Evolutionary conservation across 768 basidiomycete genomes (phyloP).

Genomic region (Naganishia onofrii): DNA sequence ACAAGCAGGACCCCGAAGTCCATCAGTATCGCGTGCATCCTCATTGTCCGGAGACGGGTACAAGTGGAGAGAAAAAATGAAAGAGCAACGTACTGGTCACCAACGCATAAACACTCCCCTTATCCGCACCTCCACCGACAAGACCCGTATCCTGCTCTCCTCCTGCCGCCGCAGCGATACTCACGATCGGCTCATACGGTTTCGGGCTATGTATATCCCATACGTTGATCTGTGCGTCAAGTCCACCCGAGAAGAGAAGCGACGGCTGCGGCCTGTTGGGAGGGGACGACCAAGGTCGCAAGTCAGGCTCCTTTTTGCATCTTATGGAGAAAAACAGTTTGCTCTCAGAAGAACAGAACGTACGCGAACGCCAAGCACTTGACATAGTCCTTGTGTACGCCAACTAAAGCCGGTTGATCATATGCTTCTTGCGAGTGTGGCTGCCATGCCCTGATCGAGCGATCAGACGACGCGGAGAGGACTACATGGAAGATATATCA

Average conservation of each 20-base stretch:
- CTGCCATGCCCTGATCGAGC: conserved; percentile 88
- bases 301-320: background rate
- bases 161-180: conserved; percentile 38
- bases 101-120: conserved; percentile 52
- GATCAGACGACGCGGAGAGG: conserved; percentile 91
- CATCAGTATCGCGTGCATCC: background rate
- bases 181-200: conserved; percentile 45
- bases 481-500: conserved; percentile 55
- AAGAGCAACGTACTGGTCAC: conserved; percentile 40
- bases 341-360: conserved; percentile 39
- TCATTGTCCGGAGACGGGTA: too few relatives aligned
- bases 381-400: conserved; percentile 52
- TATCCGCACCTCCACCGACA: conserved; percentile 39
- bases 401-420: conserved; percentile 59
- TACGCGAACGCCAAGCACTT: conserved; percentile 81
- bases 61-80: background rate
- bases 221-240: conserved; percentile 87
- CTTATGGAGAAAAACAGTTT: background rate
- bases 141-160: conserved; percentile 33
- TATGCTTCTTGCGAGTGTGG: conserved; percentile 63
- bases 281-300: background rate
- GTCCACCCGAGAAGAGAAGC: conserved; percentile 63
- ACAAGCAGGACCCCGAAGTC: conserved; percentile 36
- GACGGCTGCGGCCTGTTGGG: conserved; percentile 14
- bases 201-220: conserved; percentile 69